These are phyloP conservation scores for Colletotrichum graminicola DNA, from an alignment of 2,329 filamentous ascomycete species.

Conservation along the genomic window DNA sequence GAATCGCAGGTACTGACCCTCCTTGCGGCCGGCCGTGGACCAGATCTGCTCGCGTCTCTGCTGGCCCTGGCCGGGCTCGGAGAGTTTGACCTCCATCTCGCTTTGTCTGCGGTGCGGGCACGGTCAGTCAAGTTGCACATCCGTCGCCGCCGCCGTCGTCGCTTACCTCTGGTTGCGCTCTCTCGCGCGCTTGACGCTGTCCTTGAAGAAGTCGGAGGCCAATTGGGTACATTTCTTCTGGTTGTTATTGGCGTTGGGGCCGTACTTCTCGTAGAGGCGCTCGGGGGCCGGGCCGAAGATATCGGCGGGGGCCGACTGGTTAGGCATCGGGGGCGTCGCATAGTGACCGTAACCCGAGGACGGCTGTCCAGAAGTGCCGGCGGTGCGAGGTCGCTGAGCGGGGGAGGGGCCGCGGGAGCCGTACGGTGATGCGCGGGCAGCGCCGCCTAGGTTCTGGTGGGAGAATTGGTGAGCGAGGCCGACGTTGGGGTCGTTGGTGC, in stretches of 20 bases:
- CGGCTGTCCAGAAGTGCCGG: constrained; percentile 74
- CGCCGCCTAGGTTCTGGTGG: constrained; percentile 89
- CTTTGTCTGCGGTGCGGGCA: constrained; percentile 74
- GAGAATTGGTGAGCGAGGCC: constrained; percentile 96
- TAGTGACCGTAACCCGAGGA: constrained; percentile 75
- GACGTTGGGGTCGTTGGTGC: constrained; percentile 85
- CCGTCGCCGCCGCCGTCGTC: constrained; percentile 1
- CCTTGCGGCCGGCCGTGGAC: constrained; percentile 85
- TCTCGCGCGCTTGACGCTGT: constrained; percentile 94
- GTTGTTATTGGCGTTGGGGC: constrained; percentile 73
- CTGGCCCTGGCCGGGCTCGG: constrained; percentile 80
- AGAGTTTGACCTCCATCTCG: constrained; percentile 88
- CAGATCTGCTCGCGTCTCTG: constrained; percentile 86
- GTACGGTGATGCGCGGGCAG: constrained; percentile 77
- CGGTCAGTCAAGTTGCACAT: constrained; percentile 3
- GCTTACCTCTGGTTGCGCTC: constrained; percentile 93
- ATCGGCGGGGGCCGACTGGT: constrained; percentile 69
- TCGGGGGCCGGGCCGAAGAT: constrained; percentile 86
- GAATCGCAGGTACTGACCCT: constrained; percentile 94
- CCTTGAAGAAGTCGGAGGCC: constrained; percentile 95
- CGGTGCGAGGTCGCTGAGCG: constrained; percentile 84
- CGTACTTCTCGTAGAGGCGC: constrained; percentile 86
- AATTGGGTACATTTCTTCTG: constrained; percentile 77
- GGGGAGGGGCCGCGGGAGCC: constrained; percentile 76
- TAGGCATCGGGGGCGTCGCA: constrained; percentile 75